phyloP scores from a whole-genome alignment of 2,329 filamentous ascomycete species.

The Claviceps digitariae region DNA sequence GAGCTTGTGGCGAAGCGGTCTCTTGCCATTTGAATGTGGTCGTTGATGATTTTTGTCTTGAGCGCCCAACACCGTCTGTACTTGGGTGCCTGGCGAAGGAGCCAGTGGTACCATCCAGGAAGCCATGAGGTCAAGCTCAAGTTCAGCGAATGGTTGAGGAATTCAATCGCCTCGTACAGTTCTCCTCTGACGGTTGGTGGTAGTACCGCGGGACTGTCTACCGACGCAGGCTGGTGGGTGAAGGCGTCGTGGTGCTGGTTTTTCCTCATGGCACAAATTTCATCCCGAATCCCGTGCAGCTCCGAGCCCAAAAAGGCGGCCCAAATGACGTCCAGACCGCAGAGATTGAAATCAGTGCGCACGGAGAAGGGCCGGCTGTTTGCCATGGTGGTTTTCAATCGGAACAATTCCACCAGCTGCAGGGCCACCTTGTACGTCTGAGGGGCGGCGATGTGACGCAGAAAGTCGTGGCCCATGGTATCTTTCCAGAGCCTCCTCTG shows the following conservation, averaged over 20 bases:
- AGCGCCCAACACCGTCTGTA: background rate
- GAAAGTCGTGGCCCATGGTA: slow-evolving; percentile 23
- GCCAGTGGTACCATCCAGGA: background rate
- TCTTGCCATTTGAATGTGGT: background rate
- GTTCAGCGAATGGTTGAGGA: background rate
- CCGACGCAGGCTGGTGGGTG: background rate
- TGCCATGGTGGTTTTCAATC: slow-evolving; percentile 16
- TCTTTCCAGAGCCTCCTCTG: slow-evolving; percentile 23
- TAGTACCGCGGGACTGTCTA: background rate
- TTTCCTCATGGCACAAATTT: background rate
- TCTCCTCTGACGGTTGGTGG: background rate
- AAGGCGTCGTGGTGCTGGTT: background rate
- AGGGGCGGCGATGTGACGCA: slow-evolving; percentile 16
- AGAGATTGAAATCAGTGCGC: slow-evolving; percentile 16
- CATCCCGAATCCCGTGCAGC: background rate
- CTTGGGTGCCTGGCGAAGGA: background rate
- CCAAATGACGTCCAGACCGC: slow-evolving; percentile 19
- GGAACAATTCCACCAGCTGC: slow-evolving; percentile 21
- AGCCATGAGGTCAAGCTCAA: background rate
- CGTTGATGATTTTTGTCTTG: background rate
- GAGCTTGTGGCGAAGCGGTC: background rate
- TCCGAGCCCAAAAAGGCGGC: slow-evolving; percentile 15
- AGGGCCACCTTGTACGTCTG: slow-evolving; percentile 17
- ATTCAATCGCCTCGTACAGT: background rate
- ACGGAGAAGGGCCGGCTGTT: slow-evolving; percentile 13